These are phyloP conservation scores for Yarrowia divulgata DNA, from an alignment of 805 yeast genomes.

Conservation along the genomic window DNA sequence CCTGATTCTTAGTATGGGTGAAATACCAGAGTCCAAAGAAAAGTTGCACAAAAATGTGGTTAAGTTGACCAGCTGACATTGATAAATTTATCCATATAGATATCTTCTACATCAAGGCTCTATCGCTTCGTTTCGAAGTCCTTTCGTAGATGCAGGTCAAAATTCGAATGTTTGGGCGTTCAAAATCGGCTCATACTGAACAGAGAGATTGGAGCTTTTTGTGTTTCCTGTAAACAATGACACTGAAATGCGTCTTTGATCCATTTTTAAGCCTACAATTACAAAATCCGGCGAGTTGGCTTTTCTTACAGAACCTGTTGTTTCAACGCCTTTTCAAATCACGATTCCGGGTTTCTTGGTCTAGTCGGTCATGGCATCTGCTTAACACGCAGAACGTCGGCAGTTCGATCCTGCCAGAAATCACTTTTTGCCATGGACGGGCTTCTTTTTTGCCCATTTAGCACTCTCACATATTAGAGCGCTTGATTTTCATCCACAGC, in stretches of 20 bases:
- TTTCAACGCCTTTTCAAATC: neutral
- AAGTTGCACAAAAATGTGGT: no score
- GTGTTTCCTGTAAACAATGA: no score
- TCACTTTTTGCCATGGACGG: slow-evolving; percentile 7
- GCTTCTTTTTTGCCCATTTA: neutral
- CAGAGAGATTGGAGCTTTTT: no score
- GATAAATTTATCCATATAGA: no score
- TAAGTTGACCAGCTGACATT: no score
- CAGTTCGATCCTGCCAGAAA: slow-evolving; percentile 95
- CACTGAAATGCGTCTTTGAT: no score
- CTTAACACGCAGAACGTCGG: slow-evolving; percentile 99
- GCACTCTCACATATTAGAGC: no score
- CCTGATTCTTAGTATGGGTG: no score
- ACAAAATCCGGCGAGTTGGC: neutral
- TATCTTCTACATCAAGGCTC: no score
- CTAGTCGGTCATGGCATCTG: slow-evolving; percentile 99
- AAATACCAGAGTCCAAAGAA: no score
- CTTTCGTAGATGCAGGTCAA: neutral
- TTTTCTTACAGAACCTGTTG: neutral
- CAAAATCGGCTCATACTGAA: neutral
- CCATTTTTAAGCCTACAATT: neutral
- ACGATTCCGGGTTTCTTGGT: slow-evolving; percentile 60
- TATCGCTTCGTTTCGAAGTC: no score
- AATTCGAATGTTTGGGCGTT: neutral
- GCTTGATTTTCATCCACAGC: no score